These are phyloP conservation scores for Gossypium schwendimanii DNA, from an alignment of 441 rosid species.

Conservation along the genomic window DNA sequence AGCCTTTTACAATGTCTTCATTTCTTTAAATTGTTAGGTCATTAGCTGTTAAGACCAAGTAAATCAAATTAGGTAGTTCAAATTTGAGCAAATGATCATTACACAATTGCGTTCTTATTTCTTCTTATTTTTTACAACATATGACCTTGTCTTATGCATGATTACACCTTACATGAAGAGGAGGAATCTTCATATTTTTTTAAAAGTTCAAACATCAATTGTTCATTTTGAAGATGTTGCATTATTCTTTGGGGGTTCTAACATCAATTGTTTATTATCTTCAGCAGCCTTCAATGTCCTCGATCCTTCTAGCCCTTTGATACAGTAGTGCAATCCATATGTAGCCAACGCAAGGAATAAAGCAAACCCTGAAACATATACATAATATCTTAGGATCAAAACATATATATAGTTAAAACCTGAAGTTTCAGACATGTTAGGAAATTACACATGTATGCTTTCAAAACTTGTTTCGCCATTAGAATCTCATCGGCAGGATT, in stretches of 20 bases:
- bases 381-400: neutral
- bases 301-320: slow-evolving; percentile 21
- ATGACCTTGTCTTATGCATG: neutral
- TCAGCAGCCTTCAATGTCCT: slow-evolving; percentile 6
- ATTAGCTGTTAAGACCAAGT: neutral
- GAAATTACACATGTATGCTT: slow-evolving; percentile 45
- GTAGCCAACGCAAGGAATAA: slow-evolving; percentile 28
- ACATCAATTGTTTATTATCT: neutral
- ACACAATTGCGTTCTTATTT: too few relatives aligned
- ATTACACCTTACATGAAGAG: neutral
- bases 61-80: too few relatives aligned
- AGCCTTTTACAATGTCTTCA: neutral
- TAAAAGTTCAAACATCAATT: neutral
- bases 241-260: neutral
- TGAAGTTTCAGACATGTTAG: neutral
- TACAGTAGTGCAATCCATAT: slow-evolving; percentile 27
- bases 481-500: slow-evolving; percentile 45
- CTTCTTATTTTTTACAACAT: neutral
- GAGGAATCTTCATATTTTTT: neutral
- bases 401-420: too few relatives aligned
- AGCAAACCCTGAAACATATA: slow-evolving; percentile 27
- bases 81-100: too few relatives aligned
- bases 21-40: neutral
- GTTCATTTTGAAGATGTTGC: neutral
- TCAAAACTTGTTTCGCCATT: slow-evolving; percentile 26